phyloP scores from a whole-genome alignment of 1,284 basidiomycete species.

The Heterobasidion occidentale region DNA sequence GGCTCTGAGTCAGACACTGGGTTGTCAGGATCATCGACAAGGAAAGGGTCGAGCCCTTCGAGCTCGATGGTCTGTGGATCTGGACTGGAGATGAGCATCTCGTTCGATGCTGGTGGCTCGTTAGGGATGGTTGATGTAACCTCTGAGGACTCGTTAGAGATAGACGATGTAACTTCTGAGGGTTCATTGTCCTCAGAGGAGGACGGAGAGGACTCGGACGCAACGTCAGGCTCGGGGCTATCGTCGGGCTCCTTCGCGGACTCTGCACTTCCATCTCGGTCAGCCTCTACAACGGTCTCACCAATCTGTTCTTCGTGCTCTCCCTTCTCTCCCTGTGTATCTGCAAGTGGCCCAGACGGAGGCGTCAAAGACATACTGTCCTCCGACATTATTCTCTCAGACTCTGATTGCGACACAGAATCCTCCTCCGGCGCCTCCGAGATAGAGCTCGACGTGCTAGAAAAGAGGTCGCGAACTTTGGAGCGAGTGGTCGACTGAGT shows the following conservation, averaged over 20 bases:
- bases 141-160: background rate
- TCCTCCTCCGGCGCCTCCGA: background rate
- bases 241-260: background rate
- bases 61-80: slow-evolving; percentile 11
- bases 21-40: slow-evolving; percentile 35
- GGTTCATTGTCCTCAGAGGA: background rate
- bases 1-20: slow-evolving; percentile 16
- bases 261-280: background rate
- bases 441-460: background rate
- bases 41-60: slow-evolving; percentile 50
- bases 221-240: background rate
- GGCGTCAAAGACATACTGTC: background rate
- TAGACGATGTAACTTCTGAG: background rate
- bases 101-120: background rate
- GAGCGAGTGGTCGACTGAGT: background rate
- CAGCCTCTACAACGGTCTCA: background rate
- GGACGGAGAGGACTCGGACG: background rate
- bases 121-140: background rate
- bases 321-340: background rate
- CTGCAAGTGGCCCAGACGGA: background rate
- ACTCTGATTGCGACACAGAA: background rate
- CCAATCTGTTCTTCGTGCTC: background rate
- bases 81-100: background rate
- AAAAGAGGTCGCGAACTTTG: background rate
- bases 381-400: background rate